phyloP scores from a whole-genome alignment of 2,329 filamentous ascomycete species.

The Alternaria novae-zelandiae region DNA sequence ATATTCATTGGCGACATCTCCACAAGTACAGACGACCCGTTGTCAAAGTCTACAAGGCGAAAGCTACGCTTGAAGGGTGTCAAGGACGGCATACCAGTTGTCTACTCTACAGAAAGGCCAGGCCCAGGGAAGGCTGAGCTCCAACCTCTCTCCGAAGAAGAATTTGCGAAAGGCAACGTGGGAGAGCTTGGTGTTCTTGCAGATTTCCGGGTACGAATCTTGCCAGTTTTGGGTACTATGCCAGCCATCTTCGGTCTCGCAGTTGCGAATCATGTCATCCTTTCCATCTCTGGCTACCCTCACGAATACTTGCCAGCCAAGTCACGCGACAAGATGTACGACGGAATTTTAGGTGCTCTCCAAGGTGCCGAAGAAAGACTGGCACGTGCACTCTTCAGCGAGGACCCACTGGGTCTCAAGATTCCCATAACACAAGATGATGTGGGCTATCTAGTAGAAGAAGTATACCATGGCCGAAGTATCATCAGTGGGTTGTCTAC shows the following conservation, averaged over 20 bases:
- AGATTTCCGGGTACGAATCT: conserved; percentile 91
- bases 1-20: conserved; percentile 93
- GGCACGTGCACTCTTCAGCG: conserved; percentile 60
- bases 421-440: conserved; percentile 80
- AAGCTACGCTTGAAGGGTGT: conserved; percentile 79
- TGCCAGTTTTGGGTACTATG: conserved; percentile 96
- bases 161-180: conserved; percentile 84
- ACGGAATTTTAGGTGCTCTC: conserved; percentile 76
- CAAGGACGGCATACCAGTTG: conserved; percentile 83
- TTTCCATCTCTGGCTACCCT: conserved; percentile 81
- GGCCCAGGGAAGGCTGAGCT: conserved; percentile 90
- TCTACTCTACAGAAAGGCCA: conserved; percentile 90
- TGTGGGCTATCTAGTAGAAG: conserved; percentile 86
- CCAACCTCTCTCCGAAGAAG: conserved; percentile 83
- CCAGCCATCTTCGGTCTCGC: conserved; percentile 94
- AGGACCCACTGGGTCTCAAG: conserved; percentile 73
- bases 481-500: conserved; percentile 82
- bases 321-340: conserved; percentile 88
- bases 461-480: conserved; percentile 84
- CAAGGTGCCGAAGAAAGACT: conserved; percentile 82
- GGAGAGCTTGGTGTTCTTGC: conserved; percentile 87
- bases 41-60: conserved; percentile 83
- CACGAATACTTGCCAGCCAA: conserved; percentile 83
- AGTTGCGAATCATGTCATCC: conserved; percentile 89
- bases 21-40: conserved; percentile 81